phyloP scores from a whole-genome alignment of 371 early-diverging fungal genomes.

The Apophysomyces sp. region DNA sequence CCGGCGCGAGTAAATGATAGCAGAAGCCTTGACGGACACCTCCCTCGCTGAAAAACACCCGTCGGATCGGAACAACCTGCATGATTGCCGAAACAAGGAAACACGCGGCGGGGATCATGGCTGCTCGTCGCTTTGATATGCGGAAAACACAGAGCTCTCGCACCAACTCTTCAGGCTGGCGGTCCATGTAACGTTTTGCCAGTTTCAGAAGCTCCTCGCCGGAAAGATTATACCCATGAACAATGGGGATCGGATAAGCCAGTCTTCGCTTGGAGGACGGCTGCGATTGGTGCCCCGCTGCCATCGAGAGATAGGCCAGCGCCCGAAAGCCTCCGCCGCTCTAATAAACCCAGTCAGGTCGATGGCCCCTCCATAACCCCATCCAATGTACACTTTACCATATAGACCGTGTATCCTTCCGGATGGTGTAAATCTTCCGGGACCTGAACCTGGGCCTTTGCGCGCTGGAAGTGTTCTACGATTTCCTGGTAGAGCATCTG shows the following conservation, averaged over 20 bases:
- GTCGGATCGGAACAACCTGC: slow-evolving; percentile 33
- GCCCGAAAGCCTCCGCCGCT: slow-evolving; percentile 56
- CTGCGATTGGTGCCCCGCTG: neutral
- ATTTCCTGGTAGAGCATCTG: slow-evolving; percentile 8
- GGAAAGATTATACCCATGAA: slow-evolving; percentile 47
- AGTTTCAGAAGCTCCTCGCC: slow-evolving; percentile 22
- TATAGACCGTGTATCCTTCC: slow-evolving; percentile 43
- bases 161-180: slow-evolving; percentile 18
- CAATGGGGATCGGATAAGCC: slow-evolving; percentile 51
- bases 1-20: slow-evolving; percentile 27
- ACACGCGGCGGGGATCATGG: slow-evolving; percentile 49
- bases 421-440: slow-evolving; percentile 13
- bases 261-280: neutral
- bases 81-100: slow-evolving; percentile 46
- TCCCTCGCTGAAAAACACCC: slow-evolving; percentile 52
- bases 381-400: slow-evolving; percentile 5
- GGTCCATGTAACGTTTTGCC: slow-evolving; percentile 26
- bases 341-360: neutral
- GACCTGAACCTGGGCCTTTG: slow-evolving; percentile 12
- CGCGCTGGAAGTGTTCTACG: slow-evolving; percentile 8
- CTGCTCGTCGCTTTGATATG: slow-evolving; percentile 49
- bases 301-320: slow-evolving; percentile 51
- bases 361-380: neutral
- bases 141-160: slow-evolving; percentile 36
- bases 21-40: slow-evolving; percentile 55